Evolutionary conservation across 345 rosid genomes (phyloP).

Genomic region (Garcia nutans): DNA sequence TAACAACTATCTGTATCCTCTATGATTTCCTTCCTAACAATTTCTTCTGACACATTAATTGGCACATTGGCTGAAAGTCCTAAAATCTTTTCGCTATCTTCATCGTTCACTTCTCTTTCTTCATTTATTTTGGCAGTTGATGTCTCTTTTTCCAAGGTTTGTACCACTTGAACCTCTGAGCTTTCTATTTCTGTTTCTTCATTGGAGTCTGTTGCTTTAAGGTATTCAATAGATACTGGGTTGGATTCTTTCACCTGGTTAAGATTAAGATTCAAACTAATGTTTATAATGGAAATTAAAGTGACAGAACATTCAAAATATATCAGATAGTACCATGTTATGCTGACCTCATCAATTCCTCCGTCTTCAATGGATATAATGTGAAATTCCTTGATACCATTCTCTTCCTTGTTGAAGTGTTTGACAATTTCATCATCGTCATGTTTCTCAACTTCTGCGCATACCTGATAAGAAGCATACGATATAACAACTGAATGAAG

Average conservation of each 20-base stretch:
- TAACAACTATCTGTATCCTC: conserved; percentile 12
- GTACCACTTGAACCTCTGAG: conserved; percentile 21
- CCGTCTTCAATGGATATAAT: conserved; percentile 8
- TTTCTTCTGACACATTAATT: conserved; percentile 24
- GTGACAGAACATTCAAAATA: neutral
- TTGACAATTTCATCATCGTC: conserved; percentile 25
- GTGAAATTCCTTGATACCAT: conserved; percentile 12
- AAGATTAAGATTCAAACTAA: conserved; percentile 4
- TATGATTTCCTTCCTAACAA: conserved; percentile 16
- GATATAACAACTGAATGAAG: conserved; percentile 2
- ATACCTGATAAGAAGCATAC: conserved; percentile 26
- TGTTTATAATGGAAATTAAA: conserved; percentile 13
- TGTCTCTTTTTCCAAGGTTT: conserved; percentile 22
- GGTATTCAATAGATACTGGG: conserved; percentile 10
- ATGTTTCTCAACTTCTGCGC: conserved; percentile 24
- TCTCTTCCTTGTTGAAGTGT: conserved; percentile 21
- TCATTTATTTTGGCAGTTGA: conserved; percentile 13
- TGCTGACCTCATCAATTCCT: conserved; percentile 31
- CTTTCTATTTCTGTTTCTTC: conserved; percentile 23
- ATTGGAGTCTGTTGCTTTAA: conserved; percentile 22
- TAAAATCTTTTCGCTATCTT: conserved; percentile 16
- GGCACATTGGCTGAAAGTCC: neutral
- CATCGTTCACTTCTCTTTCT: conserved; percentile 17
- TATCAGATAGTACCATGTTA: neutral
- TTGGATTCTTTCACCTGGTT: conserved; percentile 34